phyloP scores from a whole-genome alignment of 495 filamentous ascomycete species.

The Venustampulla echinocandica region DNA sequence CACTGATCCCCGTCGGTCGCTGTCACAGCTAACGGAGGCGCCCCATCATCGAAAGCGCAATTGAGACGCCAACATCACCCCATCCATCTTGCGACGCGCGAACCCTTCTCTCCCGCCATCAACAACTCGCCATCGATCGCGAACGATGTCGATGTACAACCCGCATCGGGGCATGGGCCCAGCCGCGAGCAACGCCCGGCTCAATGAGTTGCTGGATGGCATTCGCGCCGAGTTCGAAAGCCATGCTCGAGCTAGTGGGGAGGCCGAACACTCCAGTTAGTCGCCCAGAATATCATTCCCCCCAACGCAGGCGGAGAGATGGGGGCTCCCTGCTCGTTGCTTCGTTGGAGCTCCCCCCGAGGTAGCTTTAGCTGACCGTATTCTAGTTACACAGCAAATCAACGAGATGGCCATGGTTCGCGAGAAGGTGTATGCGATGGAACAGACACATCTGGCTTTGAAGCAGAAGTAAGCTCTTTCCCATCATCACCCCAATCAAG shows the following conservation, averaged over 20 bases:
- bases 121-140: not conserved
- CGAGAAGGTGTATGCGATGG: constrained; percentile 81
- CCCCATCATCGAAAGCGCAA: not conserved
- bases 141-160: constrained; percentile 74
- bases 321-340: too few species aligned
- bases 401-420: constrained; percentile 89
- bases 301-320: too few species aligned
- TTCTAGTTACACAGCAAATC: constrained; percentile 71
- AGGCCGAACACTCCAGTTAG: constrained; percentile 88
- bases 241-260: constrained; percentile 63
- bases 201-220: constrained; percentile 85
- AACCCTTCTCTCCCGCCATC: not conserved
- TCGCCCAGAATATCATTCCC: constrained; percentile 23
- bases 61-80: not conserved
- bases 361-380: constrained; percentile 13
- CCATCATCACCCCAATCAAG: not conserved
- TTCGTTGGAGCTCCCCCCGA: too few species aligned
- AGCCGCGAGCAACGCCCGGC: constrained; percentile 51
- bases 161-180: constrained; percentile 77
- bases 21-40: not conserved
- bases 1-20: not conserved
- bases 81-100: not conserved
- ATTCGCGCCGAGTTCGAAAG: constrained; percentile 85
- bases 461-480: constrained; percentile 69
- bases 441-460: constrained; percentile 75